Conservation (phyloP, 1,284 basidiomycete species). For the Cystobasidiaceae sp. region DNA sequence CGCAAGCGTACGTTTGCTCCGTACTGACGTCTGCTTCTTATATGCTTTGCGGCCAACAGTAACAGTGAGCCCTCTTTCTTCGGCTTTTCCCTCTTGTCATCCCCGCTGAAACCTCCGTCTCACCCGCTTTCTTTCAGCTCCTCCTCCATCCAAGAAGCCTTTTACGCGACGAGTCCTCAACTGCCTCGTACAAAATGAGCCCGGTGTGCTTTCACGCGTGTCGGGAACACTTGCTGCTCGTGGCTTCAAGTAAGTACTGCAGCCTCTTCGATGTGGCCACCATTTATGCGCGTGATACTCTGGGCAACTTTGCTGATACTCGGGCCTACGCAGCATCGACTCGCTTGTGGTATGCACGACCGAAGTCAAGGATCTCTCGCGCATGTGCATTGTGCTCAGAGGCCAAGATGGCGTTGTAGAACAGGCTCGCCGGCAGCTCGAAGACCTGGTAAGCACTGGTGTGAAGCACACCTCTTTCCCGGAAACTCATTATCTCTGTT, state of each 20-base stretch:
- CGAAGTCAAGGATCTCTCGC: constrained; percentile 91
- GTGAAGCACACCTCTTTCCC: background rate
- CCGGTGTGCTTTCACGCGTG: constrained; percentile 94
- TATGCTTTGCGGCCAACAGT: background rate
- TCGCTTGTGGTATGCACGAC: constrained; percentile 97
- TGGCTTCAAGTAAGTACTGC: constrained; percentile 69
- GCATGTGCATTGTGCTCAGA: constrained; percentile 96
- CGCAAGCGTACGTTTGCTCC: too few relatives aligned
- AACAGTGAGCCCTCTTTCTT: constrained; percentile 2
- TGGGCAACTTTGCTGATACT: too few relatives aligned
- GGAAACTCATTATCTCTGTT: background rate
- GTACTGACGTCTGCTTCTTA: background rate
- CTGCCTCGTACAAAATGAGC: constrained; percentile 98
- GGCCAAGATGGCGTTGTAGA: constrained; percentile 98
- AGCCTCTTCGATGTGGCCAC: too few relatives aligned
- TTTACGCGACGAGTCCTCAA: constrained; percentile 79
- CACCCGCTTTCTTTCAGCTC: constrained; percentile 35
- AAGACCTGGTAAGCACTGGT: constrained; percentile 79
- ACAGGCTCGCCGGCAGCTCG: constrained; percentile 87
- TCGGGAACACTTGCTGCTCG: constrained; percentile 94
- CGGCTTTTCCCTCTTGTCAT: background rate
- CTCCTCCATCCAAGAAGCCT: constrained; percentile 39
- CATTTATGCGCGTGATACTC: too few relatives aligned
- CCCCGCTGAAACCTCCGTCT: constrained; percentile 22
- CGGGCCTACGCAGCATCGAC: constrained; percentile 57